Base-by-base conservation (phyloP, 179 eudicot species). In the Silene noctiflora region DNA sequence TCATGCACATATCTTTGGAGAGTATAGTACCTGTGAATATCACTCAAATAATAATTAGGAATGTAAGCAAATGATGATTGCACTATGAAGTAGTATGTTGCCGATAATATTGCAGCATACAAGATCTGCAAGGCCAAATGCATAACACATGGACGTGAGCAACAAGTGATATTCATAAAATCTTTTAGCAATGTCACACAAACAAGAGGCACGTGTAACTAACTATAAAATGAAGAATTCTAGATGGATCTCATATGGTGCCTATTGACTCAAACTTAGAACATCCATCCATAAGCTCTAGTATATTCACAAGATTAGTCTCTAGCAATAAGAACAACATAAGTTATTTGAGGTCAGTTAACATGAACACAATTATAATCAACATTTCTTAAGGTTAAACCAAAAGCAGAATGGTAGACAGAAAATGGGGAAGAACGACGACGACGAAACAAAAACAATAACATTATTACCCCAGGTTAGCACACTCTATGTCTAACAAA, bases 1-100 rank as follows among this genome's bases (percentile, higher is more conserved):
- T 22, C 51, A 72, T 59, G 48, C 75, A 29, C 75, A 58, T 10
- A 24, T 25, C 20, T 80, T 33, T 71, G 55, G 29, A 39, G 20
- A 27, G 78, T 71, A 73, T 29, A 35, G 73, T 86, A 95, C 99
- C 94, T 91, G 89, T 95, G 99, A 83, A 85, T 67, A 81, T 81
- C 97, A 82, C 98, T 79, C 75, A 95, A 73, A 80, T 95, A 95
- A 72, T 91, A 86, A 58, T 93, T 90, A 51, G 99, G 99, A 77
- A 95, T 87, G 83, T 93, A 95, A 82, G 74, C 82, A 88, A 95
- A 95, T 55, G 89, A 87, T 67, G 99, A 84, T 51, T 82, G 76
- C 75, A 85, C 88, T 83, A 90, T 71, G 55, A 91, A 82, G 92
- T 87, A 93, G 85, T 89, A 93, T 76, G 91, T 90, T 76, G 78